Evolutionary conservation across 306 rosid genomes (phyloP), one percentile per base, ranked within the genome.

Genomic region (Dicorynia guianensis): DNA sequence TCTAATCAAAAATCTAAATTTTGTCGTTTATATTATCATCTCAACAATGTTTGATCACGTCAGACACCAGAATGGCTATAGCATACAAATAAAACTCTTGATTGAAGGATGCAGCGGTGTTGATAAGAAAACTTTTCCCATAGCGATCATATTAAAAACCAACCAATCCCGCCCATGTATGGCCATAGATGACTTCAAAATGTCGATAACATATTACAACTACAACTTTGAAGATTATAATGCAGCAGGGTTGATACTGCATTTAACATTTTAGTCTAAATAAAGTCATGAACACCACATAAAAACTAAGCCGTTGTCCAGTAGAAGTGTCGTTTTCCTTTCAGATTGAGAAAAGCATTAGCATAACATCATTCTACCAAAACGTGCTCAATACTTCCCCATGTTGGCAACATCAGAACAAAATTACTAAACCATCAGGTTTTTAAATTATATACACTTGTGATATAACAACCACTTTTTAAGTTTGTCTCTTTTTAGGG

Each of bases 11-110:
- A 52, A 20, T 18, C 30, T 7, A 47, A n/a, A 4, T 54, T 35
- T 34, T 20, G 11, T 13, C 17, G 18, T 60, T 68, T 35, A 25
- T 48, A 71, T 11, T 14, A 43, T 62, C 9, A 39, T 62, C 56
- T 36, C 30, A 72, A 42, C 7, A 17, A 20, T 19, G 46, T 55
- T 62, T 48, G 38, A 9, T 38, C 57, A 48, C 56, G 56, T 30
- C 63, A 69, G 34, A 70, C 14, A 9, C 6, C 49, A 49, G 14
- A 58, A 77, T 59, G 63, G 63, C 19, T 49, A 68, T 7, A 18
- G 40, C 57, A 59, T n/a, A n/a, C n/a, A n/a, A n/a, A n/a, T n/a
- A n/a, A n/a, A n/a, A n/a, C n/a, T n/a, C n/a, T n/a, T n/a, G n/a
- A n/a, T n/a, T n/a, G n/a, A n/a, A n/a, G n/a, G n/a, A n/a, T n/a